These are phyloP conservation scores for Trypanosoma scelopori DNA, from an alignment of 208 protist genomes.

Conservation along the genomic window DNA sequence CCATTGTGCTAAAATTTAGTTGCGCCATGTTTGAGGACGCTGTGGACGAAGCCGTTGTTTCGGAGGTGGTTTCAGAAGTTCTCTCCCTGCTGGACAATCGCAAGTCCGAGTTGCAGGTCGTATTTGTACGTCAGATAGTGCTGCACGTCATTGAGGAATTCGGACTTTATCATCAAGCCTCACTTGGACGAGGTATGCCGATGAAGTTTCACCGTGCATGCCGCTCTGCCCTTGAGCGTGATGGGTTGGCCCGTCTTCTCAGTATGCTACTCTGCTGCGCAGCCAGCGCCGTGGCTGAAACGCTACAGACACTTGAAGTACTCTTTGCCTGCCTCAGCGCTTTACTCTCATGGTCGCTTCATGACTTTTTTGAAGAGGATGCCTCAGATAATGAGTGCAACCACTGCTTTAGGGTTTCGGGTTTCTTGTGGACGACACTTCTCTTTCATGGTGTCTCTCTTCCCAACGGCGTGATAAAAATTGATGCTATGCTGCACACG, in stretches of 20 bases:
- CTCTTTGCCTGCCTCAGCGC: slow-evolving; percentile 39
- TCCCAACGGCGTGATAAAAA: not conserved
- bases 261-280: slow-evolving; percentile 22
- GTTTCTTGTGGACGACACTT: slow-evolving; percentile 51
- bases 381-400: slow-evolving; percentile 42
- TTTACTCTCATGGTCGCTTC: slow-evolving; percentile 70
- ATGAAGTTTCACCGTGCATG: slow-evolving; percentile 53
- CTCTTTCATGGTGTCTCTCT: slow-evolving; percentile 31
- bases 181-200: slow-evolving; percentile 59
- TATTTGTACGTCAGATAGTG: slow-evolving; percentile 21
- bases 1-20: slow-evolving; percentile 69
- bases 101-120: not conserved
- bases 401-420: slow-evolving; percentile 45
- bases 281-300: slow-evolving; percentile 23
- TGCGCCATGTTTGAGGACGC: slow-evolving; percentile 33
- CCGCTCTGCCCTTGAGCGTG: slow-evolving; percentile 42
- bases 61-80: slow-evolving; percentile 14
- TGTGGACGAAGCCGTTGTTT: slow-evolving; percentile 8
- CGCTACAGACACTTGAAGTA: slow-evolving; percentile 25
- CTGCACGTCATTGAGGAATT: slow-evolving; percentile 66
- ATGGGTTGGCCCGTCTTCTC: slow-evolving; percentile 39
- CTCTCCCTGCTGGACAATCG: slow-evolving; percentile 26
- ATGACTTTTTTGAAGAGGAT: slow-evolving; percentile 83
- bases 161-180: slow-evolving; percentile 56
- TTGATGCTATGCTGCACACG: slow-evolving; percentile 16